phyloP scores from a whole-genome alignment of 805 yeast genomes.

The Wickerhamiella cacticola region DNA sequence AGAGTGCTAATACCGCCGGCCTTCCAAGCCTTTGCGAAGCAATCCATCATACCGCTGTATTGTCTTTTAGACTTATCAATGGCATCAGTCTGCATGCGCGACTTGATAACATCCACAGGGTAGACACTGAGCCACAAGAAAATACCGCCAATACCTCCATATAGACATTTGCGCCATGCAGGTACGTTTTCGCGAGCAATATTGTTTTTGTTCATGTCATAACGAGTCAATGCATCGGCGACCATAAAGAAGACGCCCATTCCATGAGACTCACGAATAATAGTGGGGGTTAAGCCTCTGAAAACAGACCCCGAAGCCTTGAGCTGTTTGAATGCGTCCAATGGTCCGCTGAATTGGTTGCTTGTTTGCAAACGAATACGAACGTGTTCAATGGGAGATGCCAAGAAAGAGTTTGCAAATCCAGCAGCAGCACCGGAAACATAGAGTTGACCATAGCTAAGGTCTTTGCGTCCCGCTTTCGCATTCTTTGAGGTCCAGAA shows the following conservation, averaged over 20 bases:
- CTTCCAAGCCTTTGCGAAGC: conserved; percentile 40
- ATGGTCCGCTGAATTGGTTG: conserved; percentile 57
- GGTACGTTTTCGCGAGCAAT: conserved; percentile 62
- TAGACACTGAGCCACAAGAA: conserved; percentile 75
- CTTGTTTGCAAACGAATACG: conserved; percentile 91
- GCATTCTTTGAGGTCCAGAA: conserved; percentile 40
- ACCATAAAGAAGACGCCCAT: conserved; percentile 77
- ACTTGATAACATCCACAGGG: conserved; percentile 86
- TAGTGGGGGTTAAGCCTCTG: conserved; percentile 74
- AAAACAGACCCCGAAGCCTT: conserved; percentile 51
- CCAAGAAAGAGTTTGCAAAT: conserved; percentile 72
- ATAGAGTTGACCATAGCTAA: conserved; percentile 52
- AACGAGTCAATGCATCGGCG: conserved; percentile 75
- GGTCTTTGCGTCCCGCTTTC: conserved; percentile 26
- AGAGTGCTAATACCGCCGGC: conserved; percentile 65
- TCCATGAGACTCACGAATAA: conserved; percentile 76
- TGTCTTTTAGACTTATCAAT: conserved; percentile 46
- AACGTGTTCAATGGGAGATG: conserved; percentile 90
- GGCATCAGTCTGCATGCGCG: conserved; percentile 71
- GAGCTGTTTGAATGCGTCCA: conserved; percentile 43
- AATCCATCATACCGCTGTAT: conserved; percentile 48
- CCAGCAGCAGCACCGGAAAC: conserved; percentile 87
- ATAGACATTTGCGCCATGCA: conserved; percentile 73
- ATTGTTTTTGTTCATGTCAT: conserved; percentile 40
- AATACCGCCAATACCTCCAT: conserved; percentile 87